Base-by-base conservation (phyloP, 2,329 filamentous ascomycete genomes). In the Fusarium scirpi region DNA sequence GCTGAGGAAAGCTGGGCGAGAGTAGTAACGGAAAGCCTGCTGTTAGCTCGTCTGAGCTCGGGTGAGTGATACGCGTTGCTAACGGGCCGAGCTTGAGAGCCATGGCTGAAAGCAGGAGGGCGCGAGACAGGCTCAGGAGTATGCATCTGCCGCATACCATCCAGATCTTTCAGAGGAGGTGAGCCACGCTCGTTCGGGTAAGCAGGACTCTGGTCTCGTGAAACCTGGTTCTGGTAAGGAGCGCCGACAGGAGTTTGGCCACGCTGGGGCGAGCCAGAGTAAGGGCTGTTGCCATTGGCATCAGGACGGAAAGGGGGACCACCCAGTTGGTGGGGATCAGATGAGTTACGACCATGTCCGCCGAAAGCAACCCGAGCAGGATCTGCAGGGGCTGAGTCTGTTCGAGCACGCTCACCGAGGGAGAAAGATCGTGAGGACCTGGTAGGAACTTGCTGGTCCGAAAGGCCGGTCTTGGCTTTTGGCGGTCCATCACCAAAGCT, bases 101-200 rank as follows among this genome's bases (percentile, higher is more conserved):
- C 86, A 79, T 97, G 93, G 49, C 89, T 87, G 78, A 98, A 95
- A 13, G 89, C 89, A 5, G 95, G 95, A 2, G 95, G 94, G 8
- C 86, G 84, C 8, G 88, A 88, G 22, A 98, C 94, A 10, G 93
- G 93, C 71, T 92, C 91, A 3, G 92, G 93, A 8, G 92, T 89
- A 34, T 86, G 84, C 78, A 89, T 85, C 61, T 84, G 81, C 54
- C 82, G 82, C 78, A 90, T 84, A 20, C 84, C 85, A 44, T 86
- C 84, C 40, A 91, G 78, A 58, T 88, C 85, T 40, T 82, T 81
- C 24, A 86, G 81, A 3, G 84, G 82, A 11, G 84, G 77, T 2
- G 79, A 64, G 5, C 67, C 69, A 40, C 78, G 76, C 13, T 90
- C 88, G 40, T 89, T 86, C 27, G 89, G 86, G 6, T 89, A 90